Conservation (phyloP, 176 grass and related monocot genomes). For the Juncus effusus region DNA sequence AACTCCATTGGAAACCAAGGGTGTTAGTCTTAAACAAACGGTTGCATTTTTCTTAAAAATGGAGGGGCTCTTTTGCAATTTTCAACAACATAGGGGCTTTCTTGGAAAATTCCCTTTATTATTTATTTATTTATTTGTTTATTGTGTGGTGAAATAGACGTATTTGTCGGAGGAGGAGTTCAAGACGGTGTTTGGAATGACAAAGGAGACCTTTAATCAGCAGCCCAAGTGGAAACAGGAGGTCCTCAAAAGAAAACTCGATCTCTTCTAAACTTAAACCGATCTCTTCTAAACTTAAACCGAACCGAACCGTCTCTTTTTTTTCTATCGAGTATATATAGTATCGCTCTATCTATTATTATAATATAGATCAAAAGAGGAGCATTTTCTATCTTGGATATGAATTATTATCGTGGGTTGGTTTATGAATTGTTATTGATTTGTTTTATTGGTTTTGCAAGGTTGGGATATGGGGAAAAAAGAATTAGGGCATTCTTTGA, state of each 20-base stretch:
- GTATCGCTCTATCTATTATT: conserved; percentile 5
- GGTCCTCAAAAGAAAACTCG: conserved; percentile 73
- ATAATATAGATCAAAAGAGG: conserved; percentile 10
- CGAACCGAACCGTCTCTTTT: too few relatives aligned
- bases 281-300: conserved; percentile 48
- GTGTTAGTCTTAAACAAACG: too few relatives aligned
- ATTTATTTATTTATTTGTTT: background rate
- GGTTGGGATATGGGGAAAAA: conserved; percentile 25
- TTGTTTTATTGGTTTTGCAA: conserved; percentile 23
- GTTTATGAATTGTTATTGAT: conserved; percentile 12
- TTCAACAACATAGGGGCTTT: too few relatives aligned
- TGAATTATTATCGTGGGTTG: background rate
- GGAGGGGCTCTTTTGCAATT: too few relatives aligned
- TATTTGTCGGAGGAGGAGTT: conserved; percentile 84
- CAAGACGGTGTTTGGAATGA: conserved; percentile 61
- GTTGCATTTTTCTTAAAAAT: too few relatives aligned
- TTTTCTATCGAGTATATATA: conserved; percentile 13
- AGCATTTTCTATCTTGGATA: background rate
- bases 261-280: conserved; percentile 53
- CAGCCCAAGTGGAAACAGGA: conserved; percentile 98
- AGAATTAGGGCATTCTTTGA: conserved; percentile 67
- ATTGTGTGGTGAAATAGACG: conserved; percentile 40
- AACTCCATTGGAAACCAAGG: too few relatives aligned
- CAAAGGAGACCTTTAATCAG: conserved; percentile 69
- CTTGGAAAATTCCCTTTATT: background rate